phyloP scores from a whole-genome alignment of 352 stramenopile species.

The Pythium plurisporium region DNA sequence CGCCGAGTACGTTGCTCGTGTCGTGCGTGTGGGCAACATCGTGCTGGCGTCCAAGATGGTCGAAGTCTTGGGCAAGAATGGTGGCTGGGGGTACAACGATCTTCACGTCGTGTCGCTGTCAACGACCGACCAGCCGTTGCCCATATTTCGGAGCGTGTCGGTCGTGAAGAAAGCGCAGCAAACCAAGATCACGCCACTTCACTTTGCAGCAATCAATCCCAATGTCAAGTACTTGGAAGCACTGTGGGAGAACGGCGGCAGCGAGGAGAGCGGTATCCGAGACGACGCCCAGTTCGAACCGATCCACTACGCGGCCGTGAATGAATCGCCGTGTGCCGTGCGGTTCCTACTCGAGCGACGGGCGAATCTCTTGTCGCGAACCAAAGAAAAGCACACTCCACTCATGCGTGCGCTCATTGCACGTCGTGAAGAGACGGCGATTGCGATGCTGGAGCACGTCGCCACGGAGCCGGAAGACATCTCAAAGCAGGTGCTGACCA shows the following conservation, averaged over 20 bases:
- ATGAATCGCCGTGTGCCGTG: conserved; percentile 43
- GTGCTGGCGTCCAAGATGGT: conserved; percentile 42
- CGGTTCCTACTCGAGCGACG: conserved; percentile 54
- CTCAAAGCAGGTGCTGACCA: conserved; percentile 32
- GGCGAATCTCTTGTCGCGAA: conserved; percentile 49
- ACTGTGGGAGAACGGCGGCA: conserved; percentile 50
- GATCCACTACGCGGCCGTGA: conserved; percentile 64
- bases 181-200: conserved; percentile 56
- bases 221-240: conserved; percentile 57
- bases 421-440: conserved; percentile 46
- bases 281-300: conserved; percentile 56
- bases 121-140: conserved; percentile 30
- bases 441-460: conserved; percentile 54
- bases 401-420: conserved; percentile 51
- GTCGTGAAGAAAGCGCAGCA: conserved; percentile 63
- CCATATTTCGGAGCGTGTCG: conserved; percentile 52
- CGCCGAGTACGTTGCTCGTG: conserved; percentile 29
- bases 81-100: conserved; percentile 62
- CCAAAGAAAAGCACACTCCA: conserved; percentile 55
- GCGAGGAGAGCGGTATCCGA: conserved; percentile 44
- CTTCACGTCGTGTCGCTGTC: conserved; percentile 56
- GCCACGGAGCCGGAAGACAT: conserved; percentile 29
- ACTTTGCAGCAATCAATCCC: conserved; percentile 72
- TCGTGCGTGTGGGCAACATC: conserved; percentile 40
- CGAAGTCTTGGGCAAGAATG: conserved; percentile 45